These are phyloP conservation scores for Saccharomycopsis amapae DNA, from an alignment of 805 yeast species.

Conservation along the genomic window DNA sequence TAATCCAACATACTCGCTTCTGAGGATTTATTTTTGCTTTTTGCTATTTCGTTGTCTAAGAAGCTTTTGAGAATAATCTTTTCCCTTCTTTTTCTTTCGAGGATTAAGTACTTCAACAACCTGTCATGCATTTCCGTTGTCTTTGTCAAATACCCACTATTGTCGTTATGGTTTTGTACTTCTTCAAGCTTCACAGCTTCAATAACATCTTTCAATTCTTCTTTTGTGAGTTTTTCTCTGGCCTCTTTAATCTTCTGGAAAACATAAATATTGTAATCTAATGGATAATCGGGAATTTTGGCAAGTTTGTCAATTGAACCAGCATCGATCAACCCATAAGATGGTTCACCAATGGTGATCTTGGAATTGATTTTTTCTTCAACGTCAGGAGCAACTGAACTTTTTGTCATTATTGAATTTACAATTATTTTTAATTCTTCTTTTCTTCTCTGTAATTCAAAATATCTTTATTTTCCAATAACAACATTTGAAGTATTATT, in stretches of 20 bases:
- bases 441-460: too few species aligned
- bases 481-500: too few species aligned
- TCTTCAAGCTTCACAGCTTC: constrained; percentile 13
- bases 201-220: constrained; percentile 24
- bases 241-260: constrained; percentile 28
- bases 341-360: too few species aligned
- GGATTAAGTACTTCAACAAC: constrained; percentile 27
- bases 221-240: constrained; percentile 21
- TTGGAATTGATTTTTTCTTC: too few species aligned
- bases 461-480: too few species aligned
- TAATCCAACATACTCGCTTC: neutral
- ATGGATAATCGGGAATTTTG: constrained; percentile 31
- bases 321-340: constrained; percentile 19
- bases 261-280: constrained; percentile 34
- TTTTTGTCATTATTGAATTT: too few species aligned
- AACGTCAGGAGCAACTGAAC: too few species aligned
- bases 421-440: too few species aligned
- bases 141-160: constrained; percentile 24
- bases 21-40: constrained; percentile 9
- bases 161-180: neutral
- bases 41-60: constrained; percentile 16
- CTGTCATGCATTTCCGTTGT: constrained; percentile 31
- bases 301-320: constrained; percentile 22
- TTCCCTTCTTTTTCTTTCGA: constrained; percentile 32
- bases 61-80: constrained; percentile 25